phyloP scores from a whole-genome alignment of 2,329 filamentous ascomycete genomes.

The Elsinoe perseae region DNA sequence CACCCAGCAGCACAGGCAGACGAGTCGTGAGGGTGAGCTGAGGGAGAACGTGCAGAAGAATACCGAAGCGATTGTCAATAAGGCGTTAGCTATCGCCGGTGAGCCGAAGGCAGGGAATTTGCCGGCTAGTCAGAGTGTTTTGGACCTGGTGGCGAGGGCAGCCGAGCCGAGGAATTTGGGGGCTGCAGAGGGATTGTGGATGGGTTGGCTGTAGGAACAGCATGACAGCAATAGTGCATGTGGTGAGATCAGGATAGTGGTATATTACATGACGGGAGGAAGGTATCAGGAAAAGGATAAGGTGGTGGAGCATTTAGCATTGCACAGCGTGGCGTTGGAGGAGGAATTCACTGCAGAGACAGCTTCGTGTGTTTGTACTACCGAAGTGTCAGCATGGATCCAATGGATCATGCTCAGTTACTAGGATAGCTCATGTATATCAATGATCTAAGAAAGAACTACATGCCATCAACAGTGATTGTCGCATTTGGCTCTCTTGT shows the following conservation, averaged over 20 bases:
- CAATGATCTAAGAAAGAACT: background rate
- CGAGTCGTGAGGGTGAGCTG: constrained; percentile 59
- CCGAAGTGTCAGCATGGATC: background rate
- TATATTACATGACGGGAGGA: background rate
- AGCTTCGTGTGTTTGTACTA: background rate
- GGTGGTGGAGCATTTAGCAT: background rate
- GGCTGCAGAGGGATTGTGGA: constrained; percentile 88
- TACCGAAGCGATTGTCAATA: constrained; percentile 84
- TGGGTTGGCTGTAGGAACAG: constrained; percentile 70
- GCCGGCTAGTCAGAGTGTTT: constrained; percentile 92
- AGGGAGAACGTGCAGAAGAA: constrained; percentile 77
- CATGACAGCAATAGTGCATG: background rate
- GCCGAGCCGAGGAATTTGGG: constrained; percentile 87
- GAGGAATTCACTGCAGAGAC: background rate
- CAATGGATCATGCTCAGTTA: background rate
- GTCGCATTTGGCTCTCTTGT: too few relatives aligned
- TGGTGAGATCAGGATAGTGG: background rate
- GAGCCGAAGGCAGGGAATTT: constrained; percentile 58
- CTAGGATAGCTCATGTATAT: background rate
- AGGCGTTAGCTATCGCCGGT: constrained; percentile 72
- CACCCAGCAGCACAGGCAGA: constrained; percentile 63
- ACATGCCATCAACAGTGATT: too few relatives aligned
- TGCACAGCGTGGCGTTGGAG: constrained; percentile 15
- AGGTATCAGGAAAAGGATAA: background rate
- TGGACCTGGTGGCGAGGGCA: constrained; percentile 86